Evolutionary conservation across 108 stramenopile genomes (phyloP).

Genomic region (Nitzschia inconspicua): DNA sequence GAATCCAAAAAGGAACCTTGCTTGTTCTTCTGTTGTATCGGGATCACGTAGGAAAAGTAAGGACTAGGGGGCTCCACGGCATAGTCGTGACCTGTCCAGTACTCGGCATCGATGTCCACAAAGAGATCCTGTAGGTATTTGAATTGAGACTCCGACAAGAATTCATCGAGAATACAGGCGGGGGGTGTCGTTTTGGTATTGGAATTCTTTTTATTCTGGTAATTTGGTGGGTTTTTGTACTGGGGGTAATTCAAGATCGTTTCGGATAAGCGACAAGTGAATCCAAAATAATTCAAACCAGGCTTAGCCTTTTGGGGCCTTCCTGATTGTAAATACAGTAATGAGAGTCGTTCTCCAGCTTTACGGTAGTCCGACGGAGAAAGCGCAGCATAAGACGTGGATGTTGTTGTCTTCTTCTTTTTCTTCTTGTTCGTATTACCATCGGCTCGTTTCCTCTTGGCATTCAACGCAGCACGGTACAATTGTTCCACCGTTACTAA

Average conservation of each 20-base stretch:
- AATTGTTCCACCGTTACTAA: constrained; percentile 52
- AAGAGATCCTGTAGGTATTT: constrained; percentile 46
- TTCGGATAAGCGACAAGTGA: constrained; percentile 61
- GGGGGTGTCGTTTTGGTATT: constrained; percentile 11
- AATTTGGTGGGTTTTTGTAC: background rate
- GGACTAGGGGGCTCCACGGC: constrained; percentile 73
- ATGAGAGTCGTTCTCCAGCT: constrained; percentile 55
- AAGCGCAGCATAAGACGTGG: constrained; percentile 26
- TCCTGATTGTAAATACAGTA: constrained; percentile 70
- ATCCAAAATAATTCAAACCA: constrained; percentile 53
- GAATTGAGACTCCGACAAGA: constrained; percentile 47
- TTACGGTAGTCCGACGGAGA: constrained; percentile 35
- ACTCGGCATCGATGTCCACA: constrained; percentile 42
- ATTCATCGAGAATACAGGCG: constrained; percentile 61
- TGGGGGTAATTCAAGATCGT: constrained; percentile 60
- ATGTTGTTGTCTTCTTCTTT: constrained; percentile 2
- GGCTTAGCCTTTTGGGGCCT: constrained; percentile 50
- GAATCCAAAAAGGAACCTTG: constrained; percentile 40
- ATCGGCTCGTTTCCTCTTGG: constrained; percentile 12
- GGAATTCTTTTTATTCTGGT: background rate
- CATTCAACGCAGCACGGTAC: constrained; percentile 41
- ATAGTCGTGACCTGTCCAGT: constrained; percentile 75
- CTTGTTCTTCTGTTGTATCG: constrained; percentile 28
- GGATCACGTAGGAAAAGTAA: constrained; percentile 72
- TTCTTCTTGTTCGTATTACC: constrained; percentile 10